phyloP scores from a whole-genome alignment of 257 asterid genomes.

The Forsythia viridissima region DNA sequence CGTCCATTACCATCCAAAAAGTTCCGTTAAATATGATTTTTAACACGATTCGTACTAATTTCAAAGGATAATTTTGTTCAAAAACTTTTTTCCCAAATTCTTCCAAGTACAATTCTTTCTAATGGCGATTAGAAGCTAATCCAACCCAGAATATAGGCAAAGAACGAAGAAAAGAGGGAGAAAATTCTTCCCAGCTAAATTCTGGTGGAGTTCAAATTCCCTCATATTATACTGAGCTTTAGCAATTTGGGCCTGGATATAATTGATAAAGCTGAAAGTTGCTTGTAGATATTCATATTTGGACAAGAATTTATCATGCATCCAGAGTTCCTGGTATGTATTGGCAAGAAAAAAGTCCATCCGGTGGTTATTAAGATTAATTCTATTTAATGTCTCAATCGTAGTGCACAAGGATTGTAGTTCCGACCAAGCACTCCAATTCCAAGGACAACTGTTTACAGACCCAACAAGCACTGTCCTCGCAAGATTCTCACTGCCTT shows the following conservation, averaged over 20 bases:
- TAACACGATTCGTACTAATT: no score
- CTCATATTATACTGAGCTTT: conserved; percentile 80
- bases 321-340: conserved; percentile 82
- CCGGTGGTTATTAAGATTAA: conserved; percentile 80
- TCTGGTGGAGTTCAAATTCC: conserved; percentile 61
- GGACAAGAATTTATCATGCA: conserved; percentile 74
- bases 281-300: conserved; percentile 72
- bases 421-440: conserved; percentile 98
- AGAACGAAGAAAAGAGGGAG: no score
- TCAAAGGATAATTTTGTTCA: no score
- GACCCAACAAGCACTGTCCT: conserved; percentile 75
- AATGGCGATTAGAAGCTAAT: no score
- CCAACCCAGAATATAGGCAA: no score
- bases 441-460: conserved; percentile 91
- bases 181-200: no score
- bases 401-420: conserved; percentile 76
- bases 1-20: no score
- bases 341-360: conserved; percentile 95
- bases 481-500: conserved; percentile 82
- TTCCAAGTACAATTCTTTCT: no score
- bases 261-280: conserved; percentile 79
- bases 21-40: no score
- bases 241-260: conserved; percentile 89
- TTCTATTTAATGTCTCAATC: conserved; percentile 60
- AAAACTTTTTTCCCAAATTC: no score